Conservation (phyloP, 768 basidiomycete species). For the Xerocomellus chrysenteron region DNA sequence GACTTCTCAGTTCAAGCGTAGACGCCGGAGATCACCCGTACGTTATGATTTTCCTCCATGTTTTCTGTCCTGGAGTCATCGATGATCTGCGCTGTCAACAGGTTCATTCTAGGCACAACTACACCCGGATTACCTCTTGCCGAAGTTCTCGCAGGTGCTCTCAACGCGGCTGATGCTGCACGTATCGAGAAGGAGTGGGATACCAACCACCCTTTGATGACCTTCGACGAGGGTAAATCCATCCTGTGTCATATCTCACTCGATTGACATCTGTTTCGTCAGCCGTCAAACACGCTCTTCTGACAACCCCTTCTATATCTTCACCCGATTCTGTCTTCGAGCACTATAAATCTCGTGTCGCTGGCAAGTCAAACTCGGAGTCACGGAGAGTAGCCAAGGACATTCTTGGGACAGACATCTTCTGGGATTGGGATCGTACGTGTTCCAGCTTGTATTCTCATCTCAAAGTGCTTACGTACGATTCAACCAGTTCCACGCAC, state of each 20-base stretch:
- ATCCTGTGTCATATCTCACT: conserved; percentile 45
- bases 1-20: conserved; percentile 79
- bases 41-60: conserved; percentile 30
- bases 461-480: background rate
- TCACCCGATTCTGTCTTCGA: conserved; percentile 46
- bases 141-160: conserved; percentile 66
- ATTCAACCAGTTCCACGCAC: conserved; percentile 71
- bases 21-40: conserved; percentile 73
- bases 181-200: conserved; percentile 77
- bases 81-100: conserved; percentile 24
- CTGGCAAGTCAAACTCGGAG: conserved; percentile 70
- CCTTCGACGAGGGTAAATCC: conserved; percentile 77
- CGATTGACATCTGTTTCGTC: background rate
- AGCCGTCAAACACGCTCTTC: conserved; percentile 28
- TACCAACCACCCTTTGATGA: conserved; percentile 62
- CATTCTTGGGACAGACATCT: conserved; percentile 59
- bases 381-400: conserved; percentile 73
- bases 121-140: conserved; percentile 53
- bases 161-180: conserved; percentile 68
- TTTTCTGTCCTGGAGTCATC: conserved; percentile 5
- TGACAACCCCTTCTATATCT: conserved; percentile 20
- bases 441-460: conserved; percentile 7
- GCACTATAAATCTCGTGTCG: conserved; percentile 55
- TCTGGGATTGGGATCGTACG: conserved; percentile 89
- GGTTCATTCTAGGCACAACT: conserved; percentile 67